Evolutionary conservation across 2,329 filamentous ascomycete genomes (phyloP).

Genomic region (Xylariomycetidae sp.): DNA sequence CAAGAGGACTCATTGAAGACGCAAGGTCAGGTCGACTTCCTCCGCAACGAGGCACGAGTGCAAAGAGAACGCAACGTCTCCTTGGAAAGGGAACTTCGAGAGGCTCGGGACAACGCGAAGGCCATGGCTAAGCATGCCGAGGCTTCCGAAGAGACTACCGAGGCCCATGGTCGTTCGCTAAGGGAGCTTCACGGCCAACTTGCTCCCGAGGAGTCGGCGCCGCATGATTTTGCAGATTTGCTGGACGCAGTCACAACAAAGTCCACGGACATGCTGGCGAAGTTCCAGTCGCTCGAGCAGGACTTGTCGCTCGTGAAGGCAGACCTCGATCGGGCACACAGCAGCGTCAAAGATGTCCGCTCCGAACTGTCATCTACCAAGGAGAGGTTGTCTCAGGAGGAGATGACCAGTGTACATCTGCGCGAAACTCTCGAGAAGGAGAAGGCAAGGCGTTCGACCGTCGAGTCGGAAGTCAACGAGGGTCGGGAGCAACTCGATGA

Average conservation of each 20-base stretch:
- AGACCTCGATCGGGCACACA: slow-evolving; percentile 56
- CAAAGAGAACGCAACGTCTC: slow-evolving; percentile 54
- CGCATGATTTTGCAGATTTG: slow-evolving; percentile 51
- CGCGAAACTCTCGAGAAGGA: slow-evolving; percentile 48
- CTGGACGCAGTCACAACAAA: slow-evolving; percentile 54
- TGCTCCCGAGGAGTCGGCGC: slow-evolving; percentile 44
- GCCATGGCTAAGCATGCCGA: slow-evolving; percentile 45
- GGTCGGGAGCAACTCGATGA: slow-evolving; percentile 63
- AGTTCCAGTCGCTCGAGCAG: slow-evolving; percentile 53
- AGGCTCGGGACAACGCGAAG: slow-evolving; percentile 48
- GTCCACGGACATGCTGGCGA: slow-evolving; percentile 53
- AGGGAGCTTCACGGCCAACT: slow-evolving; percentile 55
- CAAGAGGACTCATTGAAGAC: slow-evolving; percentile 51
- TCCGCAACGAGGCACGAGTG: slow-evolving; percentile 53
- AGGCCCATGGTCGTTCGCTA: slow-evolving; percentile 48
- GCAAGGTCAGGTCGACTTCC: slow-evolving; percentile 56
- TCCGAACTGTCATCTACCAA: slow-evolving; percentile 49
- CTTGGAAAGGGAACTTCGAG: slow-evolving; percentile 52
- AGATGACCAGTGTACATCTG: slow-evolving; percentile 45
- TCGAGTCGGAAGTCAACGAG: slow-evolving; percentile 54
- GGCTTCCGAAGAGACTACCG: slow-evolving; percentile 43
- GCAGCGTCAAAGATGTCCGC: slow-evolving; percentile 49
- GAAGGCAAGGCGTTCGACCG: slow-evolving; percentile 45
- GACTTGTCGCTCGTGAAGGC: slow-evolving; percentile 54
- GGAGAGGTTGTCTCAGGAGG: slow-evolving; percentile 45